Evolutionary conservation across 2,329 filamentous ascomycete species (phyloP), one percentile per base, ranked within the genome.

Genomic region (Botrytis tulipae): DNA sequence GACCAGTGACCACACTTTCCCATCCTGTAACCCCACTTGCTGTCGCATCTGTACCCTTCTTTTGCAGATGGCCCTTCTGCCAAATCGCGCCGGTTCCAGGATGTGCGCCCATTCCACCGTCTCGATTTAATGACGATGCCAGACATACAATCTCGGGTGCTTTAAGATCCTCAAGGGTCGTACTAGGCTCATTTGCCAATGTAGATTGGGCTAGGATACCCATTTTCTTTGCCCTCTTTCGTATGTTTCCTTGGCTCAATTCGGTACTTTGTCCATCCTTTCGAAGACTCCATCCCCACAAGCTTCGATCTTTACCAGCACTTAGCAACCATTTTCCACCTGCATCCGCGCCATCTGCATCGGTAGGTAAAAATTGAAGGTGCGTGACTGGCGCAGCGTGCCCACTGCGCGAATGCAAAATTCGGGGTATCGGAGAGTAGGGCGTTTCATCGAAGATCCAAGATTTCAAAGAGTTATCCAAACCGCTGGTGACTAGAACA

Each of bases 371-470:
- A 83, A 98, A 99, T 74, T 91, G 87, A 44, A 99, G 86, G 70
- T 89, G 91, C 48, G 91, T 95, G 71, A 98, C 90, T 0, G 95
- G 91, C 4, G 92, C 94, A 16, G 95, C 93, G 81, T 99, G 96
- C 3, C 96, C 96, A 77, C 93, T 94, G 77, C 96, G 89, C 4
- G 90, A 89, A 82, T 99, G 96, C 44, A 99, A 85, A 40, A 94
- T 92, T 29, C 95, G 89, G 3, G 96, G 96, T 18, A 95, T 87
- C 0, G 95, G 91, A 0, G 93, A 96, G 81, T 97, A 97, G 0
- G 95, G 95, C 0, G 91, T 91, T 81, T 97, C 92, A 79, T 98
- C 95, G 78, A 98, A 97, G 75, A 98, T 96, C 95, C 95, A 98
- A 8, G 94, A 95, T 81, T 95, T 97, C 74, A 99, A 85, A 16